phyloP scores from a whole-genome alignment of 1,284 basidiomycete species.

The Ganoderma resinaceum region DNA sequence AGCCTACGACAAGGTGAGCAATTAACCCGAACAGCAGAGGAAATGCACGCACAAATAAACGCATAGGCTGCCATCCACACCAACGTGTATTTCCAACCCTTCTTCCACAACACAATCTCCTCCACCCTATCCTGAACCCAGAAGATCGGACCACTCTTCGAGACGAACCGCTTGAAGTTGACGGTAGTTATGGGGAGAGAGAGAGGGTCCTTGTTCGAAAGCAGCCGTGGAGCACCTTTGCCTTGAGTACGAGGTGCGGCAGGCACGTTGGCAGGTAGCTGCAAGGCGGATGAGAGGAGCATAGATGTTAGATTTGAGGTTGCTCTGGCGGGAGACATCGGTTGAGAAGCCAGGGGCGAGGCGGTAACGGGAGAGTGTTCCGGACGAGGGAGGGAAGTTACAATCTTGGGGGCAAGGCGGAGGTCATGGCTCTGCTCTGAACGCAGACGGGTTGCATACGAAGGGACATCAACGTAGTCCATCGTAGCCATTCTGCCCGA shows the following conservation, averaged over 20 bases:
- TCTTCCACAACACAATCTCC: slow-evolving; percentile 76
- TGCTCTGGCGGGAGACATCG: slow-evolving; percentile 29
- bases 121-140: slow-evolving; percentile 82
- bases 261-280: slow-evolving; percentile 39
- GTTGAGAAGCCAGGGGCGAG: slow-evolving; percentile 32
- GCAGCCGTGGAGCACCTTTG: slow-evolving; percentile 42
- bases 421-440: slow-evolving; percentile 37
- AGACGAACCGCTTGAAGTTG: slow-evolving; percentile 78
- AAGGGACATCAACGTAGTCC: slow-evolving; percentile 60
- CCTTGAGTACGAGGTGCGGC: slow-evolving; percentile 31
- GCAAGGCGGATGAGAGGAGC: slow-evolving; percentile 43
- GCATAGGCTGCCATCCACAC: slow-evolving; percentile 74
- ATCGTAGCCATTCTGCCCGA: slow-evolving; percentile 48
- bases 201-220: slow-evolving; percentile 65
- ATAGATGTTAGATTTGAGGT: slow-evolving; percentile 42
- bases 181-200: slow-evolving; percentile 74
- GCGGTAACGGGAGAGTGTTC: slow-evolving; percentile 29
- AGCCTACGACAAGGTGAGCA: slow-evolving; percentile 50
- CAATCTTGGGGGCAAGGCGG: slow-evolving; percentile 50
- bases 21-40: neutral
- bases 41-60: slow-evolving; percentile 65
- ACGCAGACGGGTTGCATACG: slow-evolving; percentile 52
- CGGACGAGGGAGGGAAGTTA: slow-evolving; percentile 53
- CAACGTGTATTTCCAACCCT: slow-evolving; percentile 68
- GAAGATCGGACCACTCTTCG: slow-evolving; percentile 70